Conservation (phyloP, 2,329 filamentous ascomycete species). For the Pseudocercospora eumusae region DNA sequence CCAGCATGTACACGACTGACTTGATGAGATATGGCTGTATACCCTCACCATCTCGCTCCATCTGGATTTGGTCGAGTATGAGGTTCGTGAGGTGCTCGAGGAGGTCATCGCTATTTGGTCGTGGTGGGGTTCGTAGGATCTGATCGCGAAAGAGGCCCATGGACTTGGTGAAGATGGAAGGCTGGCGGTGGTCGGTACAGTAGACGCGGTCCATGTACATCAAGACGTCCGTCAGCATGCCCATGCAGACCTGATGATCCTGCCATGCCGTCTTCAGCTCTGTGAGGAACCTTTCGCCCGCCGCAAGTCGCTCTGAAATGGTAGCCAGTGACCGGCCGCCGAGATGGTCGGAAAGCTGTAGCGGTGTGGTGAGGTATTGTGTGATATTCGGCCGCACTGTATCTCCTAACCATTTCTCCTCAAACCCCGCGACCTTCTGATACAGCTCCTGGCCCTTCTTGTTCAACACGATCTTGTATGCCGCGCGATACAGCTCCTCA, state of each 20-base stretch:
- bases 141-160: slow-evolving; percentile 88
- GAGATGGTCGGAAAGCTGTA: slow-evolving; percentile 55
- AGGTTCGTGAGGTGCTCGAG: slow-evolving; percentile 77
- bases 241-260: slow-evolving; percentile 88
- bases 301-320: slow-evolving; percentile 74
- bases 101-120: slow-evolving; percentile 55
- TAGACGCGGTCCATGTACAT: slow-evolving; percentile 93
- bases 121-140: slow-evolving; percentile 66
- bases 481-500: slow-evolving; percentile 89
- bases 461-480: slow-evolving; percentile 89
- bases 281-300: slow-evolving; percentile 79
- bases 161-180: slow-evolving; percentile 78
- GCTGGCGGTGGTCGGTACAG: slow-evolving; percentile 68
- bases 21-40: slow-evolving; percentile 82
- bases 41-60: slow-evolving; percentile 87
- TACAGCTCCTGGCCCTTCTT: slow-evolving; percentile 84
- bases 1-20: slow-evolving; percentile 85
- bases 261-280: slow-evolving; percentile 79
- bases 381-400: slow-evolving; percentile 72
- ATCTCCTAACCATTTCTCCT: slow-evolving; percentile 75
- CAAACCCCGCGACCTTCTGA: slow-evolving; percentile 74
- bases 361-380: slow-evolving; percentile 67
- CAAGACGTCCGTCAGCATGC: slow-evolving; percentile 92
- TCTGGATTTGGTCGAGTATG: slow-evolving; percentile 84
- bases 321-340: slow-evolving; percentile 52